Conservation (phyloP, 2,329 filamentous ascomycete genomes). For the Fusarium sp. region DNA sequence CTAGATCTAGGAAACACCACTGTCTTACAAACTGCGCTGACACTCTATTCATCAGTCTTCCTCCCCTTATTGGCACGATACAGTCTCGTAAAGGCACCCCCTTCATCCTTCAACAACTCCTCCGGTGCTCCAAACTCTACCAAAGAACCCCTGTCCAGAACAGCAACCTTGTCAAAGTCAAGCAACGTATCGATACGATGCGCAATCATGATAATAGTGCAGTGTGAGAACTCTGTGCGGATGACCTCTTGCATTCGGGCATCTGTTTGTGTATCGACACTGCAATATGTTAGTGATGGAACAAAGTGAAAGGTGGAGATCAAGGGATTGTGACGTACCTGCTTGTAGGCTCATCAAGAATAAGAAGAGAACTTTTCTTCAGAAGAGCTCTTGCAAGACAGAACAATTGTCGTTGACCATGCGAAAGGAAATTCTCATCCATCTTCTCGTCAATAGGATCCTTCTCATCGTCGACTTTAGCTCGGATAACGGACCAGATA, state of each 20-base stretch:
- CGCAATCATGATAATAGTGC: conserved; percentile 52
- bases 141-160: conserved; percentile 46
- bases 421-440: conserved; percentile 52
- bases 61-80: conserved; percentile 42
- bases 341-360: conserved; percentile 56
- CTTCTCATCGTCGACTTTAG: conserved; percentile 50
- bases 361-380: conserved; percentile 43
- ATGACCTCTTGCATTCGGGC: conserved; percentile 47
- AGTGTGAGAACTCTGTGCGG: conserved; percentile 45
- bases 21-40: not conserved
- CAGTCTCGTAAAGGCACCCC: conserved; percentile 41
- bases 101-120: conserved; percentile 36
- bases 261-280: conserved; percentile 48
- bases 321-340: conserved; percentile 35
- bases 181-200: conserved; percentile 49
- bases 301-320: not conserved
- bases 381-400: conserved; percentile 49
- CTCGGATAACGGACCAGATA: conserved; percentile 57
- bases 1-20: not conserved
- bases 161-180: conserved; percentile 51
- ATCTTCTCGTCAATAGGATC: conserved; percentile 50
- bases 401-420: conserved; percentile 50
- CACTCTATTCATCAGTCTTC: not conserved
- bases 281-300: conserved; percentile 23
- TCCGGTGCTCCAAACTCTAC: conserved; percentile 47